phyloP scores from a whole-genome alignment of 2,329 filamentous ascomycete species.

The Pseudogymnoascus sp. region DNA sequence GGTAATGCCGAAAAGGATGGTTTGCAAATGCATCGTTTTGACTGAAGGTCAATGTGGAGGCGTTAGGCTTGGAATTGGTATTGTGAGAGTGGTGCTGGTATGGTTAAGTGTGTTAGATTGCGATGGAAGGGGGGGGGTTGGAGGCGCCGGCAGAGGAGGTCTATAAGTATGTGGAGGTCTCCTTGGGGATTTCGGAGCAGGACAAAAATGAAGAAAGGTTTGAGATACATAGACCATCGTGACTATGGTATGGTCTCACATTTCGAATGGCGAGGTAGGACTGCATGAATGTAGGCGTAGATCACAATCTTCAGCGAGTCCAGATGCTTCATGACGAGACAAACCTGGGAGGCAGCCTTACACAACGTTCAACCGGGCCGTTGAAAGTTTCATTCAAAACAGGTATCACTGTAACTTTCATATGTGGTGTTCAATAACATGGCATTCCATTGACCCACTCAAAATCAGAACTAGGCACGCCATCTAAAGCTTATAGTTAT shows the following conservation, averaged over 20 bases:
- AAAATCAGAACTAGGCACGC: background rate
- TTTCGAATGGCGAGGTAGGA: background rate
- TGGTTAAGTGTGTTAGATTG: background rate
- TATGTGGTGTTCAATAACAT: background rate
- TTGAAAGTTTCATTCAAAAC: background rate
- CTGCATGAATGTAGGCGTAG: background rate
- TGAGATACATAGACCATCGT: background rate
- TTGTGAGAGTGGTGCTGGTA: background rate
- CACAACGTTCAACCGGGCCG: background rate
- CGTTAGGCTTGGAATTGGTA: background rate
- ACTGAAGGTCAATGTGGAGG: background rate
- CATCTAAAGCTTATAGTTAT: background rate
- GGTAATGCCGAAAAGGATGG: background rate
- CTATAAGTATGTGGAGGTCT: background rate
- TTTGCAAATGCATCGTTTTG: background rate
- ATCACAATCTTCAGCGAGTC: background rate
- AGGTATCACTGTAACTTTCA: background rate
- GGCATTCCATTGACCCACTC: background rate
- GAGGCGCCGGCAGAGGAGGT: background rate
- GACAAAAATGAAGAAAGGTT: background rate
- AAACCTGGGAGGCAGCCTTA: background rate
- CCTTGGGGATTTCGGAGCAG: background rate
- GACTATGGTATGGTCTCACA: background rate
- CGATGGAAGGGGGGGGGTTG: background rate
- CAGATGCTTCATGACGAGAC: background rate